Conservation (phyloP, 2,329 filamentous ascomycete species). For the Sporothrix dimorphospora region DNA sequence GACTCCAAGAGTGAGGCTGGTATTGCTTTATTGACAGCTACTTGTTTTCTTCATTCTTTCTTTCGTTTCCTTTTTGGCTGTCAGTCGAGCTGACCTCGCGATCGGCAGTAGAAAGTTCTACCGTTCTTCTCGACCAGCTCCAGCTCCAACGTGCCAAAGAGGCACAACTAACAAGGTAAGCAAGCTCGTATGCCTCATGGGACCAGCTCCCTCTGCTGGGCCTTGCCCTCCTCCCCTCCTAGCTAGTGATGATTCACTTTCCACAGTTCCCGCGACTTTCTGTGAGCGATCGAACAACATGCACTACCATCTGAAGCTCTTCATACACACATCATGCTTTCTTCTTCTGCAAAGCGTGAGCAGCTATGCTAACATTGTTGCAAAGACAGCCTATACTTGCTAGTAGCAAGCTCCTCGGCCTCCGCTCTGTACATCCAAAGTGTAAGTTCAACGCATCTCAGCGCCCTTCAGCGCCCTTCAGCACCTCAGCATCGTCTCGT, state of each 20-base stretch:
- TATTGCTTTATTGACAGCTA: not conserved
- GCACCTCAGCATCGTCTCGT: conserved; percentile 29
- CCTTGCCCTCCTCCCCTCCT: not conserved
- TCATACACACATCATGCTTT: not conserved
- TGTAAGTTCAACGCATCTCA: conserved; percentile 21
- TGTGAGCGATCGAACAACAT: conserved; percentile 68
- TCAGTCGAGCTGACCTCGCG: not conserved
- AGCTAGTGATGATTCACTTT: conserved; percentile 58
- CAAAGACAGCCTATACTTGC: conserved; percentile 17
- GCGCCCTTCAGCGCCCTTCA: not conserved
- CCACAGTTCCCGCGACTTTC: conserved; percentile 64
- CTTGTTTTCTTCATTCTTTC: not conserved
- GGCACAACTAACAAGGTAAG: conserved; percentile 20
- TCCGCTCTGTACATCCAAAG: not conserved
- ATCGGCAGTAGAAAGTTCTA: conserved; percentile 11
- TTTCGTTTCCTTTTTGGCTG: no score
- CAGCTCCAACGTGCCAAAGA: not conserved
- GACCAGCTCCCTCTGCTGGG: not conserved
- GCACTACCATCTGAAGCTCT: conserved; percentile 74
- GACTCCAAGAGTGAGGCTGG: not conserved
- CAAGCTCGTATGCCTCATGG: not conserved
- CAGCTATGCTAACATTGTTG: conserved; percentile 23
- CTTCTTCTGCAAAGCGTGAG: not conserved
- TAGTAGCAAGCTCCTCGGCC: not conserved
- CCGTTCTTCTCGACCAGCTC: not conserved